Evolutionary conservation across 805 yeast genomes (phyloP).

Genomic region (Debaryomyces castellii): DNA sequence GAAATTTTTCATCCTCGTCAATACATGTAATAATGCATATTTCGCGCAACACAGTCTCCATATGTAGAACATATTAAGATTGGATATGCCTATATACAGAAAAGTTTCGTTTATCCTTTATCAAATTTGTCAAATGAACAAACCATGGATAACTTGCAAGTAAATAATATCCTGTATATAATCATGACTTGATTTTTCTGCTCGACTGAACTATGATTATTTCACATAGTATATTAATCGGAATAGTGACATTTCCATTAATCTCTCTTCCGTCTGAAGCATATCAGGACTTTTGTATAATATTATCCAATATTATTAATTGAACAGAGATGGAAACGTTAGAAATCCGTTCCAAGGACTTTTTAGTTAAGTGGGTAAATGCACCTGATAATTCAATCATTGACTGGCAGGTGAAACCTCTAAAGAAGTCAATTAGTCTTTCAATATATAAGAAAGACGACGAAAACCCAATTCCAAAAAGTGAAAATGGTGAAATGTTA

Average conservation of each 20-base stretch:
- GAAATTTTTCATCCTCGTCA: no score
- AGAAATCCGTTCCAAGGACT: constrained; percentile 87
- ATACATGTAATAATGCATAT: no score
- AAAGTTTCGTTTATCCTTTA: not conserved
- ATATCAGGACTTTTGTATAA: not conserved
- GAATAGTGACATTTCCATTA: not conserved
- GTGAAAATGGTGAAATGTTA: not conserved
- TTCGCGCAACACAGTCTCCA: no score
- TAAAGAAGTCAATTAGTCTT: constrained; percentile 44
- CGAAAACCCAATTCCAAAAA: constrained; percentile 7
- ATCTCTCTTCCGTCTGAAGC: not conserved
- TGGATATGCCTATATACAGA: not conserved
- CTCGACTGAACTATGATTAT: not conserved
- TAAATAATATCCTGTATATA: not conserved
- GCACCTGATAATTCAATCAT: constrained; percentile 66
- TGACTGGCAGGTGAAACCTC: constrained; percentile 80
- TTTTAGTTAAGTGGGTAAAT: constrained; percentile 87
- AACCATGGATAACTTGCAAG: not conserved
- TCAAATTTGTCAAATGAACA: not conserved
- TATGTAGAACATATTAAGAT: no score
- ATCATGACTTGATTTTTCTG: not conserved
- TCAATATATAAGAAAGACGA: constrained; percentile 38
- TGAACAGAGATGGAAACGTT: constrained; percentile 69
- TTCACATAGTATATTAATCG: not conserved
- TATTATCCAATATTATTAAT: not conserved